Evolutionary conservation across 2,329 filamentous ascomycete genomes (phyloP).

Genomic region (Aureobasidium leucospermi): DNA sequence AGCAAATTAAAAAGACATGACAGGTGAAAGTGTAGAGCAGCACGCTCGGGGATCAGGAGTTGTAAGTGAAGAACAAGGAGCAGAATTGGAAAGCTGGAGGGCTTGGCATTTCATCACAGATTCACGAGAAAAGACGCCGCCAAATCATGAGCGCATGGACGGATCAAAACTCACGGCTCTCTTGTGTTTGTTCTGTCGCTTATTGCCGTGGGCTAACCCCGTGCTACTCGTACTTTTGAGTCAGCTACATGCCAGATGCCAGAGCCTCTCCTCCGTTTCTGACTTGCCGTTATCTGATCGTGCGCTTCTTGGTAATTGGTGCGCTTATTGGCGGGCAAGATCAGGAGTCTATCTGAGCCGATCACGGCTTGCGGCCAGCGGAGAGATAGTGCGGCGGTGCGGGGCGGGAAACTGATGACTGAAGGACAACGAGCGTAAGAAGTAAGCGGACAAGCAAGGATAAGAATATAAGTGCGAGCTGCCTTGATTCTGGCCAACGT

Average conservation of each 20-base stretch:
- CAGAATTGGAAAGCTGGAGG: constrained; percentile 13
- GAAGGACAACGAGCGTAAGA: background rate
- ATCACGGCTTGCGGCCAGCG: background rate
- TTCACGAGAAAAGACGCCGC: constrained; percentile 1
- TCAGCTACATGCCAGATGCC: background rate
- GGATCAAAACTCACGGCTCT: background rate
- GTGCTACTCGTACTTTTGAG: background rate
- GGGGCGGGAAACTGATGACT: background rate
- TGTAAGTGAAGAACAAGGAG: constrained; percentile 4
- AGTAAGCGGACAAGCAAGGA: background rate
- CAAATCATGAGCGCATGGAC: constrained; percentile 4
- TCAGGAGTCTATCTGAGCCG: background rate
- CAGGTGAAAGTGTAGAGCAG: constrained; percentile 1
- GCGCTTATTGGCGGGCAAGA: background rate
- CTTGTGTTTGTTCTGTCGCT: background rate
- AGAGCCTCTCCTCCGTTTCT: background rate
- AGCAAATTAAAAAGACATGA: constrained; percentile 17
- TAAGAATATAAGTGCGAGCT: background rate
- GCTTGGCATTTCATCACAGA: constrained; percentile 13
- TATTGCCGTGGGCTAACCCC: background rate
- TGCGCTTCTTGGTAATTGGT: background rate
- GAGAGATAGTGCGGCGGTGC: background rate
- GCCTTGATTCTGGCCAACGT: background rate
- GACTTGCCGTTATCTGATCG: constrained; percentile 1
- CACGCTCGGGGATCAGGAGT: constrained; percentile 4